A percentile compares a stretch with the other conserved stretches of the same genome.
Evolutionary conservation across 176 grass and related monocot species (phyloP).

Genomic region (Puya raimondii): DNA sequence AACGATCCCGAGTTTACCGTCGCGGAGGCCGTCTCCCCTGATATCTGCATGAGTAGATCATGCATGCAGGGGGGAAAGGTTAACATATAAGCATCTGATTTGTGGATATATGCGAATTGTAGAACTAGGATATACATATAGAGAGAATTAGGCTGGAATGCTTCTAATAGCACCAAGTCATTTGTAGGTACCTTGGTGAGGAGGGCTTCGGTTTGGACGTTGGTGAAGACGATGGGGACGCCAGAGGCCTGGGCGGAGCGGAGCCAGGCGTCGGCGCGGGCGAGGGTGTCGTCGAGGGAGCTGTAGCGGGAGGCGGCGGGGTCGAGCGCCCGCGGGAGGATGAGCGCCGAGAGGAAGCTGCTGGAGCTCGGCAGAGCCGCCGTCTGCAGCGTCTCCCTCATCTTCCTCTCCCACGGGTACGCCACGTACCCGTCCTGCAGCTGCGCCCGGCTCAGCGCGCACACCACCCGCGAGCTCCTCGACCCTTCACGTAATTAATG

Average conservation of each 20-base stretch:
- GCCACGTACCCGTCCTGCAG: constrained; percentile 62
- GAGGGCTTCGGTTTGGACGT: constrained; percentile 63
- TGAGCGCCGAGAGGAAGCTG: constrained; percentile 52
- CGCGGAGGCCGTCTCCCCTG: constrained; percentile 56
- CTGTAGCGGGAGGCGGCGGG: constrained; percentile 34
- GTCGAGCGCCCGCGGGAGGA: constrained; percentile 56
- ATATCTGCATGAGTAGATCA: constrained; percentile 39
- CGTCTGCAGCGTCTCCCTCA: constrained; percentile 19
- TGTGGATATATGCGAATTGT: background rate
- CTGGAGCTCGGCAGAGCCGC: constrained; percentile 22
- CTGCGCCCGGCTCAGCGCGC: constrained; percentile 53
- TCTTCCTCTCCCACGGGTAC: constrained; percentile 74
- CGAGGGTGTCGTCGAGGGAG: constrained; percentile 59
- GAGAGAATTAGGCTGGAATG: background rate
- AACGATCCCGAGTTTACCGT: constrained; percentile 62
- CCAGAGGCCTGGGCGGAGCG: constrained; percentile 39
- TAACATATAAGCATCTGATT: background rate
- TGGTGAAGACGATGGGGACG: constrained; percentile 50
- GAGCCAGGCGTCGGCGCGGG: constrained; percentile 53
- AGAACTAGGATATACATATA: background rate
- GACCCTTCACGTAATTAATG: constrained; percentile 23
- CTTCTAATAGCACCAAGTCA: too few species aligned
- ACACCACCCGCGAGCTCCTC: constrained; percentile 52
- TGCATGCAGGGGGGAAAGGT: background rate
- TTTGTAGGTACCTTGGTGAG: constrained; percentile 59